Evolutionary conservation across 2,329 filamentous ascomycete species (phyloP), one percentile per base, ranked within the genome.

Genomic region (Cadophora malorum): DNA sequence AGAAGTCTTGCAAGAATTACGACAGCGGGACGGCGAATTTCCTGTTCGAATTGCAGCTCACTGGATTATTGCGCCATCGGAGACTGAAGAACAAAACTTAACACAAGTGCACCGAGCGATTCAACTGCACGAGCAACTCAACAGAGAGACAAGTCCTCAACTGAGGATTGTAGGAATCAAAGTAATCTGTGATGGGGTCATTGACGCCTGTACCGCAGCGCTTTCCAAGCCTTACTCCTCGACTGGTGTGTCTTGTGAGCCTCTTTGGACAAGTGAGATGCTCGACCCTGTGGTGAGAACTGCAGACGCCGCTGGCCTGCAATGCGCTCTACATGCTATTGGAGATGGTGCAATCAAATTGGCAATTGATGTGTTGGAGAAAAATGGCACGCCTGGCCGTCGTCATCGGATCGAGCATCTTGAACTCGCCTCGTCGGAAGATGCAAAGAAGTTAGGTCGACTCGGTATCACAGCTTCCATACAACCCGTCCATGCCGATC

Each of bases 341-440:
- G 88, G 88, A 50, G 88, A 91, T 73, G 79, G 80, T 21, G 87
- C 88, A 0, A 81, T 90, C 33, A 80, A 78, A 49, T 85, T 84
- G 69, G 87, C 86, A 8, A 82, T 90, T 67, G 84, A 90, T 70
- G 82, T 82, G 0, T 80, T 91, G 19, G 60, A 64, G 23, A 84
- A 81, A 67, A 80, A 78, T 61, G 80, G 78, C 0, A 79, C 78
- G 69, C 80, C 82, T 0, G 81, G 79, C 0, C 81, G 83, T 8
- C 82, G 88, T 2, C 88, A 89, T 62, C 83, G 88, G 19, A 87
- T 91, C 71, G 88, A 91, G 77, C 88, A 91, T 74, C 79, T 91
- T 3, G 88, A 91, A 75, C 81, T 91, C 35, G 81, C 87, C 0
- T 82, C 82, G 0, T 80, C 81, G 0, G 79, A 81, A 66, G 88